Percentiles rank a stretch among this genome's conserved stretches.
Conservation (phyloP, 257 asterid genomes). For the Galeopsis tetrahit region DNA sequence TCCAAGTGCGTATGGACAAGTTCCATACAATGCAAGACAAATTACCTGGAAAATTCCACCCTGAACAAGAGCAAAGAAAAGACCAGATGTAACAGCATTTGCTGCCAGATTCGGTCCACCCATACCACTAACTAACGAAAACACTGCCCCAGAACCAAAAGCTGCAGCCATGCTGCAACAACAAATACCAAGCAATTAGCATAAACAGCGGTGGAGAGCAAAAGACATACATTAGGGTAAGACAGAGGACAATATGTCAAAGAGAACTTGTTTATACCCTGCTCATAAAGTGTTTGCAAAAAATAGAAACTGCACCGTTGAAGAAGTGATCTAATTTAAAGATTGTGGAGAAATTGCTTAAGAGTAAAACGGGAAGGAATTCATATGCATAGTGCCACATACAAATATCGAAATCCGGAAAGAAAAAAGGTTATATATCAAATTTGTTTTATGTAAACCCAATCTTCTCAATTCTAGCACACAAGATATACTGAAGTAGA, state of each 20-base stretch:
- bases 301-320: not conserved
- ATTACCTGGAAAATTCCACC: constrained; percentile 91
- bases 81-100: constrained; percentile 76
- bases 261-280: not conserved
- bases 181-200: constrained; percentile 30
- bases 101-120: constrained; percentile 77
- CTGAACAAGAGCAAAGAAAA: constrained; percentile 86
- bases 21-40: constrained; percentile 3
- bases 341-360: not conserved
- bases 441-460: not conserved
- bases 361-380: not conserved
- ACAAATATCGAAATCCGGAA: not conserved
- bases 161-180: constrained; percentile 90
- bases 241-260: not conserved
- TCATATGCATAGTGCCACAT: not conserved
- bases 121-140: constrained; percentile 85
- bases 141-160: constrained; percentile 92
- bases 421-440: not conserved
- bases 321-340: not conserved
- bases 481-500: constrained; percentile 5
- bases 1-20: not conserved
- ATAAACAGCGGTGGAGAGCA: not conserved
- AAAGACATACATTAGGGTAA: not conserved
- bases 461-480: not conserved
- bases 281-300: not conserved